Percentiles rank a stretch among this genome's conserved stretches.
phyloP scores from a whole-genome alignment of 1,284 basidiomycete genomes.

The Moesziomyces aphidis region DNA sequence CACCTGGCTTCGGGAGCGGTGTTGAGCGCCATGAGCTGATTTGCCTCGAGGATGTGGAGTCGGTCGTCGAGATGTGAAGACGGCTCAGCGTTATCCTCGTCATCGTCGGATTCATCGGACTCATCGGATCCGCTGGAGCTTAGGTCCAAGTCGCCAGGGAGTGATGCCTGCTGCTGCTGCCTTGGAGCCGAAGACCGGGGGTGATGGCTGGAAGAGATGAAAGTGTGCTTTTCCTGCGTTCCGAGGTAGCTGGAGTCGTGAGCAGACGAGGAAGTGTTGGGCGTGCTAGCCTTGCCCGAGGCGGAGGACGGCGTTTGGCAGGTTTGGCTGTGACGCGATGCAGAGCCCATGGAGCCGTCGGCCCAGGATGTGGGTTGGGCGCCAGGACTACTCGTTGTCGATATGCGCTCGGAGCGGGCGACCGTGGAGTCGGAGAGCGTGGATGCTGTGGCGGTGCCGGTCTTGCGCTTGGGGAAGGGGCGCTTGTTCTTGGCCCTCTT shows the following conservation, averaged over 20 bases:
- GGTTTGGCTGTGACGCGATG: conserved; percentile 22
- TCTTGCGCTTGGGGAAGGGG: conserved; percentile 37
- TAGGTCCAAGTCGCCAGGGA: conserved; percentile 3
- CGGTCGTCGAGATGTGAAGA: conserved; percentile 11
- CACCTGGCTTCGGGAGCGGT: conserved; percentile 29
- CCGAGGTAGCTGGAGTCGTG: conserved; percentile 7
- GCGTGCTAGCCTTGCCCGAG: conserved; percentile 23
- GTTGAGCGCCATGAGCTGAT: conserved; percentile 18
- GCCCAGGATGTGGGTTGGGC: conserved; percentile 7
- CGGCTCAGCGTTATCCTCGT: conserved; percentile 1
- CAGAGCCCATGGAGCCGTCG: conserved; percentile 14
- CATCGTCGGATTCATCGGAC: conserved; percentile 4
- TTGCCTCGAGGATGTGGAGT: conserved; percentile 19
- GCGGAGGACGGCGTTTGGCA: conserved; percentile 16
- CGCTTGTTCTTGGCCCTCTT: conserved; percentile 46
- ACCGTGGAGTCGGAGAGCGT: not conserved
- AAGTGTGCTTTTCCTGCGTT: not conserved
- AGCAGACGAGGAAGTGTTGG: conserved; percentile 26
- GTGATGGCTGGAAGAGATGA: not conserved
- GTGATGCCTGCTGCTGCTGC: not conserved
- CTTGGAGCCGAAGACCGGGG: not conserved
- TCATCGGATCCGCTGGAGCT: conserved; percentile 20
- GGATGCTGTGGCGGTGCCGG: conserved; percentile 1
- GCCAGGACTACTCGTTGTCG: not conserved
- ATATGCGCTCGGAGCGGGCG: not conserved